A percentile compares a stretch with the other conserved stretches of the same genome.
Evolutionary conservation across 2,329 filamentous ascomycete genomes (phyloP).

Genomic region (Aspergillus sp.): DNA sequence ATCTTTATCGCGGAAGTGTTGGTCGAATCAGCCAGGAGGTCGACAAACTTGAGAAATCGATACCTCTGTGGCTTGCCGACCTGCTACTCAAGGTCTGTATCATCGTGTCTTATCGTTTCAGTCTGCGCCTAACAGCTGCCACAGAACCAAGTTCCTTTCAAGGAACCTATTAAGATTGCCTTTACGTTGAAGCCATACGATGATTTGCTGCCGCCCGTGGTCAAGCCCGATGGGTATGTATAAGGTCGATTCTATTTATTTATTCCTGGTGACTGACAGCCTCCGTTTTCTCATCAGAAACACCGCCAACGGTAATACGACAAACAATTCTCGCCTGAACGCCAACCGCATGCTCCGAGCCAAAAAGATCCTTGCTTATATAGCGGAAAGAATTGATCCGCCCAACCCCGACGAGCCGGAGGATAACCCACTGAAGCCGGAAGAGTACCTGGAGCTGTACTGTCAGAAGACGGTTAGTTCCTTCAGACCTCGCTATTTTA

Average conservation of each 20-base stretch:
- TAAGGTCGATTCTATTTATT: not conserved
- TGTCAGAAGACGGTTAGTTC: conserved; percentile 81
- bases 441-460: conserved; percentile 93
- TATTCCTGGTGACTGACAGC: conserved; percentile 3
- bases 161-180: conserved; percentile 95
- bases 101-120: not conserved
- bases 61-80: conserved; percentile 90
- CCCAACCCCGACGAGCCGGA: conserved; percentile 59
- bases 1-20: conserved; percentile 89
- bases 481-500: not conserved
- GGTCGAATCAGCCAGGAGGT: conserved; percentile 72
- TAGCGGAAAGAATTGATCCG: conserved; percentile 86
- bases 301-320: conserved; percentile 23
- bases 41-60: conserved; percentile 79
- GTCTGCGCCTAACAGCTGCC: conserved; percentile 11
- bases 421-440: conserved; percentile 66
- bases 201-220: conserved; percentile 71
- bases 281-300: conserved; percentile 14
- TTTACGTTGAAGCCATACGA: conserved; percentile 85
- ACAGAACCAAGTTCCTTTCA: conserved; percentile 74
- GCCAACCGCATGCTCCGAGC: conserved; percentile 95
- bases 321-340: conserved; percentile 81
- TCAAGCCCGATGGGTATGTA: conserved; percentile 65
- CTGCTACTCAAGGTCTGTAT: conserved; percentile 66
- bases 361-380: conserved; percentile 89